Evolutionary conservation across 345 rosid species (phyloP), one percentile per base, ranked within the genome.

Genomic region (Lumnitzera littorea): DNA sequence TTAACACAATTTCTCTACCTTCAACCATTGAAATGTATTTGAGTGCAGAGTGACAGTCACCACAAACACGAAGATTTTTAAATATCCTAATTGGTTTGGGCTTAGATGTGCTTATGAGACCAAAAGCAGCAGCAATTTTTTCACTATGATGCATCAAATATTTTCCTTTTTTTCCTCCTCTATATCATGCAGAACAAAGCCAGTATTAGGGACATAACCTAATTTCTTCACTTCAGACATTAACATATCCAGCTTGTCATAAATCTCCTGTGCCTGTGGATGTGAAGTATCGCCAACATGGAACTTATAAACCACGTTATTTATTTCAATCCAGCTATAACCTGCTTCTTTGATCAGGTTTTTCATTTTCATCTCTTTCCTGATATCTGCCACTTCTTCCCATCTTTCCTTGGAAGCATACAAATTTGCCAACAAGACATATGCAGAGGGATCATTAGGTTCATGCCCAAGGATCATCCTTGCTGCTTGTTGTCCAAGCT

Each of bases 321-420:
- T 83, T 55, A 80, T 84, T 67, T 89, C 94, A 54, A 89, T 73
- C 91, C 96, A 86, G 62, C 96, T 84, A 51, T 82, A 84, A 53
- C 94, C 94, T 51, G 91, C 89, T 79, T 89, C 91, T 67, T 89
- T 89, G 20, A 61, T 71, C 69, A 86, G 68, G 61, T 79, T 79
- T 57, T 66, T 70, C 68, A 71, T 71, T 71, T 81, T 86, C 94
- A 89, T 84, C 60, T 48, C 74, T 69, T 74, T 86, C 67, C 96
- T 79, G 67, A 80, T 64, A 46, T 68, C 68, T 13, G 79, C 70
- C 55, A 78, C 78, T 12, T 79, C 74, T 51, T 82, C 82, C 94
- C 94, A 89, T 59, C 70, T 78, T 29, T 87, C 84, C n/a, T 75
- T 55, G n/a, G 81, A 78, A 62, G 92, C 94, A 48, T 80, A 75